Evolutionary conservation across 768 basidiomycete species (phyloP), one percentile per base, ranked within the genome.

Genomic region (Suillus sp.): DNA sequence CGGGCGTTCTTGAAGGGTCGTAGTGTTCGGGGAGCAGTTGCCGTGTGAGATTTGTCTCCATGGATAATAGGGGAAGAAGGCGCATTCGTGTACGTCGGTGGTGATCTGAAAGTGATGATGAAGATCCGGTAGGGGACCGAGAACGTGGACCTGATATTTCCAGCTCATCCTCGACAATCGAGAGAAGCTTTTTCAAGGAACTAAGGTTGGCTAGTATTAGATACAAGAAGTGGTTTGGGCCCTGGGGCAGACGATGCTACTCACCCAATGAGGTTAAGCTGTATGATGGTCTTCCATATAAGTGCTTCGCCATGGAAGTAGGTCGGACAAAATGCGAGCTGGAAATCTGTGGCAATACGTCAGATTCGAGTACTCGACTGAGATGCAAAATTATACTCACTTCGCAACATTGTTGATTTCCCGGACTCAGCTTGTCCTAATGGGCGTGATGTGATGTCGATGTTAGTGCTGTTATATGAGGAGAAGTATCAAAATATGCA

Each of bases 181-280:
- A 80, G 0, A 89, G 76, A 9, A 90, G 81, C 1, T 76, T 77
- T 70, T 86, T 87, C 64, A 90, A 74, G 20, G 86, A 86, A 2
- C 87, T 88, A 63, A 8, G 25, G 14, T 14, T 43, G 22, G 56
- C 18, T 9, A 34, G 27, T 27, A 48, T 56, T 16, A 56, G 27
- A 35, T 68, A 48, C 54, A 53, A 27, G 34, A 35, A 54, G 20
- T 22, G 45, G 3, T 11, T 25, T 6, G 34, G 20, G 20, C 18
- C 9, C 9, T 43, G 18, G 40, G 11, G 3, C 10, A 13, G 8
- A 53, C 1, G 51, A 43, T 14, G 4, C 1, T 22, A 69, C 77
- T 16, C 57, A 87, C 88, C 83, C 75, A 64, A 90, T 88, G 65
- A 91, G 75, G 68, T 91, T 91, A 48, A 91, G 83, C 66, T 91